Base-by-base conservation (phyloP, 2,329 filamentous ascomycete species). In the Cladorrhinum sp. region DNA sequence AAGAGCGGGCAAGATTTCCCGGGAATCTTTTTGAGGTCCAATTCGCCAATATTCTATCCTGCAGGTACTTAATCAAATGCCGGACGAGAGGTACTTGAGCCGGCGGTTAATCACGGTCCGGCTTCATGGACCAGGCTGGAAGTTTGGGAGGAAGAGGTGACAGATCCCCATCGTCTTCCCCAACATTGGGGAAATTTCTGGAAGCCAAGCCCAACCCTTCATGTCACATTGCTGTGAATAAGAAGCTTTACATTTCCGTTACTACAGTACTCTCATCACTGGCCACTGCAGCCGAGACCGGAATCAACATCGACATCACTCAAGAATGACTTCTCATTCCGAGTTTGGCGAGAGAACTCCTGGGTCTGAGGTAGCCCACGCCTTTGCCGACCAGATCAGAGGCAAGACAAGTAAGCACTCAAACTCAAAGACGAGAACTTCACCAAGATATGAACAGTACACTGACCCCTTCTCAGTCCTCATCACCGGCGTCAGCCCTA, bases 401-500 rank as follows among this genome's bases (percentile, higher is more conserved):
- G 71, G 68, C 0, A 73, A 68, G 59, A 71, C 58, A 20, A 68
- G 72, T 73, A 45, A 38, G 68, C 61, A n/a, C 24, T 13, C 41
- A 45, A 18, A 45, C 6, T 32, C 7, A 32, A 32, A 32, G 29
- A 38, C 53, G 20, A n/a, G n/a, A 36, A 10, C 57, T 18, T n/a
- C 6, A 25, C 54, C 20, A 45, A 25, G 49, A 36, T 2, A 2
- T 41, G n/a, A 45, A n/a, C 16, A 32, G 0, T 1, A 27, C 16
- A 12, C 51, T 50, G 3, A 48, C n/a, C n/a, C 13, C 16, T 22
- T 57, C 18, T 10, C 51, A 77, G 75, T 79, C 25, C 60, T 77
- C 38, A 67, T 78, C 53, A 80, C 78, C 0, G 78, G 78, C 4
- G 69, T 79, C 60, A 73, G 75, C 9, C 77, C 76, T 2, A 69